Evolutionary conservation across 768 basidiomycete genomes (phyloP), one percentile per base, ranked within the genome.

Genomic region (Suillus decipiens): DNA sequence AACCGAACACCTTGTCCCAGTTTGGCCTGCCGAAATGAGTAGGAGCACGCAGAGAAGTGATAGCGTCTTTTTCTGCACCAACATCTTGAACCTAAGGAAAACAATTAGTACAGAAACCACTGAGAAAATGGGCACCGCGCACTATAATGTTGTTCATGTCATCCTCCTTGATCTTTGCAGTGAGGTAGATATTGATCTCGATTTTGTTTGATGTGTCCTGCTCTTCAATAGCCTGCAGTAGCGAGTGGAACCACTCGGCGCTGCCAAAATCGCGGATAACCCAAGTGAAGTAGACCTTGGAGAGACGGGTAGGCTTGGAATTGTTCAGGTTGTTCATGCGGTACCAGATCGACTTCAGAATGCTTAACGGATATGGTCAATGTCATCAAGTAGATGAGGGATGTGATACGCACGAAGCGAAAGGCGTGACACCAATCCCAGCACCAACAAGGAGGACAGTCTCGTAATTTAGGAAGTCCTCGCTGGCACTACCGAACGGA

Each of bases 371-470:
- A 63, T 19, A 59, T 56, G 54, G 61, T 67, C 24, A 59, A 31
- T 54, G 55, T 48, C 34, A 33, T 33, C 24, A 37, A 51, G 45
- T 63, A 61, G 39, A 41, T 14, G 24, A 48, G 54, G 60, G 31
- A 17, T 39, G 48, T 14, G 51, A 0, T 24, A 73, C 93, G 82
- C 72, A 96, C 89, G 92, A 93, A 60, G 96, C 95, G 69, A 98
- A 97, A 3, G 96, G 96, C 0, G 96, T 97, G 41, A 97, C 95
- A 68, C 96, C 96, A 65, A 99, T 98, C 76, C 96, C 96, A 61
- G 92, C 95, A 67, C 94, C 95, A 54, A 96, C 92, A 43, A 97
- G 86, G 37, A 96, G 77, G 41, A 95, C 83, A 1, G 93, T 91
- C 78, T 97, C 95, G 67, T 86, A 95, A 61, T 93, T 94, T 72